Conservation (phyloP, 495 filamentous ascomycete species). For the Terfezia claveryi region DNA sequence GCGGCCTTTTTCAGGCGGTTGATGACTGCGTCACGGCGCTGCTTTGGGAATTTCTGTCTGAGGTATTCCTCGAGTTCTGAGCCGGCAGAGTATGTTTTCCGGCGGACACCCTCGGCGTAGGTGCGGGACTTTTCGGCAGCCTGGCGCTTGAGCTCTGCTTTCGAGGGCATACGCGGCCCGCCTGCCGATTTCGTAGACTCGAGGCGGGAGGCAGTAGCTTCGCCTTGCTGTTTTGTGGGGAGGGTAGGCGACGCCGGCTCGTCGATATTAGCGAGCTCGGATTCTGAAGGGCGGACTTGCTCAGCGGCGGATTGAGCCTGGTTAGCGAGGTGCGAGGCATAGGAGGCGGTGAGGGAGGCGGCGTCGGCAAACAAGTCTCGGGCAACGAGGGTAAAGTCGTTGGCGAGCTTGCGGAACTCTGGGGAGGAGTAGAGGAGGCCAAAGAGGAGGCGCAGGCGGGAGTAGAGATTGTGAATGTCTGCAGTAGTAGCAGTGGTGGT, state of each 20-base stretch:
- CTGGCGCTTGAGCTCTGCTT: background rate
- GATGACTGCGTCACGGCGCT: conserved; percentile 16
- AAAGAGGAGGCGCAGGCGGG: conserved; percentile 8
- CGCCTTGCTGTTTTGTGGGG: conserved; percentile 5
- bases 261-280: conserved; percentile 1
- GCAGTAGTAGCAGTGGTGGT: background rate
- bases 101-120: conserved; percentile 4
- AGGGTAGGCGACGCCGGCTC: background rate
- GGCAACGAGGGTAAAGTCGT: conserved; percentile 13
- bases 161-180: background rate
- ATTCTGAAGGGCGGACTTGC: conserved; percentile 5
- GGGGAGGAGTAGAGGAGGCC: conserved; percentile 15
- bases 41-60: conserved; percentile 17
- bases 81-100: conserved; percentile 5
- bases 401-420: conserved; percentile 14
- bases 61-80: conserved; percentile 17
- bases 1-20: conserved; percentile 13
- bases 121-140: conserved; percentile 12
- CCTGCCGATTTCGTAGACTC: background rate
- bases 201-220: conserved; percentile 3
- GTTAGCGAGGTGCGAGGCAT: conserved; percentile 7
- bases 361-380: conserved; percentile 18
- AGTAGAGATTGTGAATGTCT: background rate
- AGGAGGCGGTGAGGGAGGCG: conserved; percentile 9
- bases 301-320: conserved; percentile 8